Evolutionary conservation across 371 early-diverging fungal genomes (phyloP).

Genomic region (Mucor sp.): DNA sequence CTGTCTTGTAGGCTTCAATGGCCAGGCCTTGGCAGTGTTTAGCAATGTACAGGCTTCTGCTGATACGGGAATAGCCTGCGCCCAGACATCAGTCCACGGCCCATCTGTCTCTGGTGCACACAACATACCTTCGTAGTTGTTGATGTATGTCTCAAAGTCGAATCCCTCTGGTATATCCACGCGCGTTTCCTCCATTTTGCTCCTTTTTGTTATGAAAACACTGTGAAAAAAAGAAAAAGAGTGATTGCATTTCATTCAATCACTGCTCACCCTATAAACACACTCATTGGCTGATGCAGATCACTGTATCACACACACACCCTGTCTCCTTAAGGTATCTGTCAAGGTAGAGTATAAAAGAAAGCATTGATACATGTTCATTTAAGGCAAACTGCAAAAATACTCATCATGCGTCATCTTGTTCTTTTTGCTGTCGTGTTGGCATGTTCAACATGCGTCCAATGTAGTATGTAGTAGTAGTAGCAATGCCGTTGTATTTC

Average conservation of each 20-base stretch:
- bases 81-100: not conserved
- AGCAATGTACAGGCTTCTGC: constrained; percentile 77
- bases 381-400: not conserved
- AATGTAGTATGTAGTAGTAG: not conserved
- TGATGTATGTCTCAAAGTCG: constrained; percentile 72
- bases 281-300: not conserved
- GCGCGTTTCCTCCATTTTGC: constrained; percentile 16
- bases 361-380: not conserved
- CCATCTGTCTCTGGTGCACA: not conserved
- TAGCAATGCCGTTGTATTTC: not conserved
- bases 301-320: not conserved
- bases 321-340: not conserved
- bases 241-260: not conserved
- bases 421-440: not conserved
- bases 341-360: not conserved
- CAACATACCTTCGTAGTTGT: constrained; percentile 64
- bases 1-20: constrained; percentile 66
- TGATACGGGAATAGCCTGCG: constrained; percentile 69
- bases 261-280: not conserved
- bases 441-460: not conserved
- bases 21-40: constrained; percentile 70
- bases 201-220: not conserved
- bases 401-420: not conserved
- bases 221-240: not conserved
- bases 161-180: constrained; percentile 56